Base-by-base conservation (phyloP, 306 rosid genomes). In the Rosa rugosa region DNA sequence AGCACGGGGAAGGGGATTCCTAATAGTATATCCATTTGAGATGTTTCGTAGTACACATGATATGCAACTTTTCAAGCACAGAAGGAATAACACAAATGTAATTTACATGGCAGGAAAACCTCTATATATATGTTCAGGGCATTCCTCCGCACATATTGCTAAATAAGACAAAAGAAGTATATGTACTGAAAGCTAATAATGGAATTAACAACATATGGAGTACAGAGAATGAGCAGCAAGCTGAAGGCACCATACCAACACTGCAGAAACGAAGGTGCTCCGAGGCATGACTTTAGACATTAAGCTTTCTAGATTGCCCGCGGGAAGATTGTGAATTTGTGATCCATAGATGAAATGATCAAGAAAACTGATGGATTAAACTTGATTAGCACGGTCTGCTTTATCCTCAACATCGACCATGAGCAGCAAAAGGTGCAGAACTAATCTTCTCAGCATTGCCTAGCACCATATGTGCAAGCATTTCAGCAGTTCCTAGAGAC, bases 401-500 rank as follows among this genome's bases (percentile, higher is more conserved):
- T 68, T 44, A 57, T 78, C 77, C 78, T 70, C 83, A 81, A 65
- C 81, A 84, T 83, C 88, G 86, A 17, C 88, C 88, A 73, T 81
- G 84, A 67, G 88, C 87, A 53, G 87, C 71, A 82, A 89, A 92
- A 54, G 92, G 89, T 22, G 88, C 20, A 34, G 49, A 71, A 44
- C 87, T 79, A 73, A 92, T 84, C 79, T 84, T 89, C 77, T 54
- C 83, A 64, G 87, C 83, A 73, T 77, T 77, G 51, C 93, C 94
- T 81, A 90, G 70, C 85, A 92, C 92, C 93, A 87, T 87, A 69
- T 84, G 88, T 77, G 80, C 85, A 18, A 92, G 77, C 91, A 92
- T 86, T 89, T 94, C 98, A 68, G 97, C 94, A 46, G 97, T 94
- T 51, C 97, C 98, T 69, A 92, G 76, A 77, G 97, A 97, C 97